Evolutionary conservation across 441 rosid genomes (phyloP), one percentile per base, ranked within the genome.

Genomic region (Pelargonium cotyledonis): DNA sequence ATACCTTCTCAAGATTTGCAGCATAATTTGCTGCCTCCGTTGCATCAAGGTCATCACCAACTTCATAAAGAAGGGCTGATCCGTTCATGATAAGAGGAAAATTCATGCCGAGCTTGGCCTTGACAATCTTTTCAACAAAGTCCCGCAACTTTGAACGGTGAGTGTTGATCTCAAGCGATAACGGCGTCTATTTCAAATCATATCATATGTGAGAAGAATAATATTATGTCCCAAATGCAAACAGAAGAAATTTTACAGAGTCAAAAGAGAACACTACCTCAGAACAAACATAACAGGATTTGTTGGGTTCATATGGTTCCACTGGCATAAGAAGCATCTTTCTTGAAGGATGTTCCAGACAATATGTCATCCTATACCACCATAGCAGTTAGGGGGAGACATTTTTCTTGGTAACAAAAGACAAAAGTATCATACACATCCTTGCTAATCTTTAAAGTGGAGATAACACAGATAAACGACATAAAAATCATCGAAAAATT

Each of bases 241-340:
- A 43, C 15, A 65, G 70, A 67, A 51, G 29, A 65, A 73, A 68
- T 61, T 62, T 61, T 69, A 65, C 66, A 58, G 72, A 51, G 18
- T 55, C 44, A 35, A 31, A 31, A 35, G 64, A 60, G 53, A 21
- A 49, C 6, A 60, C 67, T 88, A 95, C 99, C 94, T 90, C 81
- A 43, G 97, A 95, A 81, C 99, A 92, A 81, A 95, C 98, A 79
- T 87, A 90, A 78, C 99, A 95, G 58, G 96, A 80, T 66, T 85
- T 86, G 82, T 92, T 88, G 1, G 96, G 95, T 72, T 90, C 96
- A 77, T 73, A 90, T 74, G 98, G 99, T 77, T 90, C 93, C 68
- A 90, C 86, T 8, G 99, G 99, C 96, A 92, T 85, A 67, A 95
- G 92, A 73, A 95, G 90, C 96, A 90, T 83, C 83, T 95, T 90